Percentiles rank a stretch among this genome's conserved stretches.
Conservation (phyloP, 306 rosid species). For the Trifolium dubium region DNA sequence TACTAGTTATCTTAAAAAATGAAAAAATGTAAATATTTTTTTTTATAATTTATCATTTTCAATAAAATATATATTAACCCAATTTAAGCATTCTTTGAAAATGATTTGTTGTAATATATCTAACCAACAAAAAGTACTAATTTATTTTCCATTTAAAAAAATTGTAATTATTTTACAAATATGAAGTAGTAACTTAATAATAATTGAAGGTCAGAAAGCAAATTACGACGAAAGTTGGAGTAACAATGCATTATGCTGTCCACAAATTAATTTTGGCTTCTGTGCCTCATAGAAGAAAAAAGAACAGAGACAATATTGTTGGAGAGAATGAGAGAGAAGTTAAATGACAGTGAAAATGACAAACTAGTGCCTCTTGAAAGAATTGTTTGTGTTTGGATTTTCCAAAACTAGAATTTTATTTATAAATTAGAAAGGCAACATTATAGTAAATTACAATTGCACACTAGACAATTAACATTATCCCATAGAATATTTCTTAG, state of each 20-base stretch:
- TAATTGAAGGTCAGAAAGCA: conserved; percentile 8
- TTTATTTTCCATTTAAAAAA: background rate
- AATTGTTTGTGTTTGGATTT: conserved; percentile 1
- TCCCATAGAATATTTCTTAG: no score
- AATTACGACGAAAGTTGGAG: conserved; percentile 33
- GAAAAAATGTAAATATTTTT: no score
- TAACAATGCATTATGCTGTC: conserved; percentile 21
- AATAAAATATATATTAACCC: no score
- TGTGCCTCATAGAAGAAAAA: conserved; percentile 25
- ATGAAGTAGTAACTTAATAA: background rate
- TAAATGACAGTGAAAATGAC: conserved; percentile 39
- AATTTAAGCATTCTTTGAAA: no score
- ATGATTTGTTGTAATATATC: background rate
- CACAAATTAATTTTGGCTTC: conserved; percentile 33
- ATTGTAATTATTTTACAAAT: background rate
- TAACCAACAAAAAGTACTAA: background rate
- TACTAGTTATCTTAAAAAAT: no score
- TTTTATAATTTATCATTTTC: no score
- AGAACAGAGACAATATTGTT: background rate
- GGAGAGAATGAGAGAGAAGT: background rate
- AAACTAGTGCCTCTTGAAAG: conserved; percentile 6
- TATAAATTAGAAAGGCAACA: conserved; percentile 11
- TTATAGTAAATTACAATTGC: conserved; percentile 1
- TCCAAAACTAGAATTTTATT: background rate
- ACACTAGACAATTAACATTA: background rate